Percentiles rank a stretch among this genome's conserved stretches.
Conservation (phyloP, 257 asterid species). For the Cinchona pubescens region DNA sequence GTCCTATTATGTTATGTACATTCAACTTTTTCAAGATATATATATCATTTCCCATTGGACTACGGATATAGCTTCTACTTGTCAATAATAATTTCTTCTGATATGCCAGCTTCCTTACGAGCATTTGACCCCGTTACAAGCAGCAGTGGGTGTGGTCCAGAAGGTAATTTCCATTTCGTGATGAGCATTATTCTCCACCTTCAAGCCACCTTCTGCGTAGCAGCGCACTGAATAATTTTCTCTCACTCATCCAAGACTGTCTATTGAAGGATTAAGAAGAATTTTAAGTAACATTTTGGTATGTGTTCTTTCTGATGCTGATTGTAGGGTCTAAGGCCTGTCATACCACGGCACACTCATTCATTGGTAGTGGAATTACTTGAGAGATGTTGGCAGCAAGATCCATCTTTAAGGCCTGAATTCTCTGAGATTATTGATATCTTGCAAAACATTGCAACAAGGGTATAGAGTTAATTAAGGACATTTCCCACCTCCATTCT, state of each 20-base stretch:
- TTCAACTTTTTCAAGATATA: neutral
- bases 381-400: constrained; percentile 75
- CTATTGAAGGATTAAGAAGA: neutral
- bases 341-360: constrained; percentile 54
- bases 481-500: neutral
- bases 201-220: neutral
- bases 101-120: constrained; percentile 65
- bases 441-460: constrained; percentile 46
- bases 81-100: constrained; percentile 22
- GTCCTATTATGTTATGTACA: constrained; percentile 28
- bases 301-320: constrained; percentile 8
- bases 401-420: constrained; percentile 73
- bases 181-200: neutral
- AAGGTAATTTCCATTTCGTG: constrained; percentile 40
- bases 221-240: neutral
- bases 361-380: constrained; percentile 58
- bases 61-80: neutral
- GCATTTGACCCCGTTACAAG: constrained; percentile 77
- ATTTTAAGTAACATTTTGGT: neutral
- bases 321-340: constrained; percentile 67
- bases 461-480: constrained; percentile 31
- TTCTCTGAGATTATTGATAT: constrained; percentile 61
- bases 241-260: neutral
- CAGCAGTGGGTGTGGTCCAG: constrained; percentile 85
- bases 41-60: neutral